These are phyloP conservation scores for barley (Hordeum vulgare) DNA, from an alignment of 176 grass and related monocot genomes.

Conservation along the genomic window MorexV3_pseudomolecules_assembly NC_058523.1:496236255-496236754, in stretches of 20 bases:
- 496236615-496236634: slow-evolving; percentile 34
- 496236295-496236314: neutral
- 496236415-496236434: slow-evolving; percentile 43
- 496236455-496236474: slow-evolving; percentile 51
- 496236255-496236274: neutral
- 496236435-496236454: slow-evolving; percentile 68
- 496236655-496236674: neutral
- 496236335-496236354: slow-evolving; percentile 23
- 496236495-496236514: slow-evolving; percentile 99
- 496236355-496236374: slow-evolving; percentile 63
- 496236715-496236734: neutral
- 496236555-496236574: slow-evolving; percentile 64
- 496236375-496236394: slow-evolving; percentile 45
- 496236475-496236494: slow-evolving; percentile 79
- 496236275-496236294: too few species aligned
- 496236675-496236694: neutral
- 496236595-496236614: slow-evolving; percentile 92
- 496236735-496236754: neutral
- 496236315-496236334: neutral
- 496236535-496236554: slow-evolving; percentile 51
- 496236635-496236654: slow-evolving; percentile 16
- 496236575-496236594: slow-evolving; percentile 62
- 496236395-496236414: slow-evolving; percentile 48
- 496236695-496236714: neutral
- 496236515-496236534: slow-evolving; percentile 59